Evolutionary conservation across 2,329 filamentous ascomycete genomes (phyloP), one percentile per base, ranked within the genome.

Genomic region (Graphilbum ipis-grandicollis): DNA sequence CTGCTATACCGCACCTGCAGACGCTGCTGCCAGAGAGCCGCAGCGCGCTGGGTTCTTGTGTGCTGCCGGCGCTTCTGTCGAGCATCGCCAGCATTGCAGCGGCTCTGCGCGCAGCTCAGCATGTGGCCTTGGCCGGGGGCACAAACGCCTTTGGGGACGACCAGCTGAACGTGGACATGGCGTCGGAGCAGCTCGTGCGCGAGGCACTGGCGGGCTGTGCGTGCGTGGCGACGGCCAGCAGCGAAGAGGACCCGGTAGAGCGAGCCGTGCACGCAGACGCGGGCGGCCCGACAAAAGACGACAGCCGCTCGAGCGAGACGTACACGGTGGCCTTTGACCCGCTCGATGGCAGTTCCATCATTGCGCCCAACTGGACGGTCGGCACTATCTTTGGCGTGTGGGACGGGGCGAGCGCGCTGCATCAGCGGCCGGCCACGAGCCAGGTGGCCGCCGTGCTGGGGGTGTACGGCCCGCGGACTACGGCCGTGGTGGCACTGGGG

Each of bases 281-380:
- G 18, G 10, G 25, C 7, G 21, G 10, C 26, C 9, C 22, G 5
- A 15, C 30, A 5, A 21, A 12, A 3, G 13, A 17, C 21, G 4
- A 3, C 5, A 9, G 8, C 29, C 3, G 12, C 5, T 7, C 35
- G 9, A 10, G 37, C 2, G 65, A 72, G 44, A 47, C 54, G 21
- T 76, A 76, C 51, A 65, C 70, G 0, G 52, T 75, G 9, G 71
- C 69, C 0, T 77, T 76, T 44, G 72, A 77, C 44, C 72, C 72
- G 0, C 60, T 77, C 0, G 72, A 77, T 44, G 72, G 72, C 10
- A 71, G 66, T 50, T 75, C 67, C 42, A 71, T 72, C 46, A 69
- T 72, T 31, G 64, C 57, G 1, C 58, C 68, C 2, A 71, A 71
- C 47, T 72, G 67, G 67, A 59, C 64, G 1, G 68, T 72, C 9